Evolutionary conservation across 2,329 filamentous ascomycete species (phyloP), one percentile per base, ranked within the genome.

Genomic region (Dendrostoma leiphaemia): DNA sequence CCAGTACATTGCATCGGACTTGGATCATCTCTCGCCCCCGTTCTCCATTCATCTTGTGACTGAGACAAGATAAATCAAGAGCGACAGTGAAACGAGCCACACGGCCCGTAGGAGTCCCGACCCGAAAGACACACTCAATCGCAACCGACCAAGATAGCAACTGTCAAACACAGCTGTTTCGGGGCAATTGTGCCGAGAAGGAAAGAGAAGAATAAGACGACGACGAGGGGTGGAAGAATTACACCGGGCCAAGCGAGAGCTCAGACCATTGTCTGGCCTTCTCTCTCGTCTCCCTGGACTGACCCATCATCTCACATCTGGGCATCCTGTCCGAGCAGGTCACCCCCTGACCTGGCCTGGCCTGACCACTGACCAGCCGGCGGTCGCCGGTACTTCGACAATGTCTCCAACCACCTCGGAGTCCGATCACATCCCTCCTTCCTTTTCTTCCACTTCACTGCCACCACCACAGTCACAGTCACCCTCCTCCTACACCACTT

Each of bases 391-490:
- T n/a, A n/a, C n/a, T n/a, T n/a, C n/a, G n/a, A 51, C 41, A 19
- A 45, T 48, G 40, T 29, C 54, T 38, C 51, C 48, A 23, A 47
- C 41, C 44, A 48, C 45, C 51, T 57, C 52, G 35, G 56, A 12
- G 44, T 32, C 56, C 44, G 44, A 49, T 19, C 51, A 46, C 34
- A 34, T 32, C 38, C 24, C 44, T 52, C 31, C 51, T 38, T 38
- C 52, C 13, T 43, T 31, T 49, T 48, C 56, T 15, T 40, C 48
- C 24, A 19, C 43, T 48, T 45, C 54, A 51, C 34, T 37, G 44
- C 48, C 46, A 45, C 28, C 47, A 56, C 57, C 55, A 32, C 56
- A 52, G 8, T 54, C n/a, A 19, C 58, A 43, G 13, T 23, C 28
- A 31, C 35, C 48, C n/a, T n/a, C n/a, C n/a, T n/a, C n/a, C n/a